Conservation (phyloP, 768 basidiomycete genomes). For the Lentinula sp. region DNA sequence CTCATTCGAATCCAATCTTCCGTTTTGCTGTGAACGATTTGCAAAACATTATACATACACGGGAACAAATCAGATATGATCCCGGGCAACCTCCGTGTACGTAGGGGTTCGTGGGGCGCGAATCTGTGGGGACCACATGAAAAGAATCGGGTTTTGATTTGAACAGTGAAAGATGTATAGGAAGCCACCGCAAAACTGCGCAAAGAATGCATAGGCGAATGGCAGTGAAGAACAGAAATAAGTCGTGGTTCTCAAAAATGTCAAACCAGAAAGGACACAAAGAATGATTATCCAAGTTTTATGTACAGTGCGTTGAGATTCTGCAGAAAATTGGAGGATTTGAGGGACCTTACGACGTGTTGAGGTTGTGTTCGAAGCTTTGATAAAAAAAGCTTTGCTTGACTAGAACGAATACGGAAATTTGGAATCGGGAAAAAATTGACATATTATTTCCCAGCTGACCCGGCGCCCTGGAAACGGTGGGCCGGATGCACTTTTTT, state of each 20-base stretch:
- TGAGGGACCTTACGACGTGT: background rate
- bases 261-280: background rate
- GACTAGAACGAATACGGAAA: background rate
- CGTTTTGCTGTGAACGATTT: background rate
- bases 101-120: background rate
- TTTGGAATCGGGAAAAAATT: background rate
- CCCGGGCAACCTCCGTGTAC: background rate
- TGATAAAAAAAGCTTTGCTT: no score
- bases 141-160: background rate
- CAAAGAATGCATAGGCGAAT: background rate
- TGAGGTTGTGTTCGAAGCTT: background rate
- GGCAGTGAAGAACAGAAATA: background rate
- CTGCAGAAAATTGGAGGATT: no score
- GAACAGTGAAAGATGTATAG: background rate
- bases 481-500: constrained; percentile 5
- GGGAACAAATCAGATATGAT: background rate
- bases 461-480: constrained; percentile 21
- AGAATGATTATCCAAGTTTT: background rate
- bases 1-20: background rate
- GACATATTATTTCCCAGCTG: constrained; percentile 9
- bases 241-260: background rate
- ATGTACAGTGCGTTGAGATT: no score
- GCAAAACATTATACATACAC: background rate
- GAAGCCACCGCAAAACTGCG: background rate
- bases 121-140: background rate